These are phyloP conservation scores for Quercus phellos DNA, from an alignment of 331 rosid species.

Conservation along the genomic window DNA sequence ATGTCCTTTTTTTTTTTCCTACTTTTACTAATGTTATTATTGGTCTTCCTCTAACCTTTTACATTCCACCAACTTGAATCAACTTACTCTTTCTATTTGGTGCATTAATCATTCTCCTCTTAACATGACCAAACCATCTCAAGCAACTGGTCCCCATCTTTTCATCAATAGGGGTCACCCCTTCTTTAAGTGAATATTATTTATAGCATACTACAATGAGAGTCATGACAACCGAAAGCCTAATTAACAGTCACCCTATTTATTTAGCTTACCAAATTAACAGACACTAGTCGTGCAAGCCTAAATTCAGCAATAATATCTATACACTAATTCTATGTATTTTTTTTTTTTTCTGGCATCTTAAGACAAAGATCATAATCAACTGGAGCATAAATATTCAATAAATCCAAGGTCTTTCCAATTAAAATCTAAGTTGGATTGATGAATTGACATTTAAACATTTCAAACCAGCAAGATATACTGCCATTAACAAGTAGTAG, in stretches of 20 bases:
- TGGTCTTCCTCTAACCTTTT: no score
- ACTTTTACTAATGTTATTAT: no score
- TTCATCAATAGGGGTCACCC: no score
- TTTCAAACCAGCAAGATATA: background rate
- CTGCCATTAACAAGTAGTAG: background rate
- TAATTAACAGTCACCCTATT: background rate
- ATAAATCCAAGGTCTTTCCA: background rate
- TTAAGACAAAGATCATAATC: background rate
- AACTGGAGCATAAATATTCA: background rate
- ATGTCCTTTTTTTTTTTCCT: no score
- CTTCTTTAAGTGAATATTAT: no score
- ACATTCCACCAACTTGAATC: no score
- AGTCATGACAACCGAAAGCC: background rate
- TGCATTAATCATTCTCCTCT: no score
- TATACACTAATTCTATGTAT: background rate
- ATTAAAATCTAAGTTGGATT: slow-evolving; percentile 1
- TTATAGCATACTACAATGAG: background rate
- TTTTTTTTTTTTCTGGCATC: background rate
- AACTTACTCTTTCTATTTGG: no score
- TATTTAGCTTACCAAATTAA: background rate
- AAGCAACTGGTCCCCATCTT: no score
- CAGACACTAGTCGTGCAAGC: background rate
- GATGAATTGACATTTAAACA: slow-evolving; percentile 7
- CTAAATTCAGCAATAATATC: background rate
- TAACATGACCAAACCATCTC: no score